A percentile compares a stretch with the other conserved stretches of the same genome.
Conservation (phyloP, 768 basidiomycete species). For the Suillus sp. region DNA sequence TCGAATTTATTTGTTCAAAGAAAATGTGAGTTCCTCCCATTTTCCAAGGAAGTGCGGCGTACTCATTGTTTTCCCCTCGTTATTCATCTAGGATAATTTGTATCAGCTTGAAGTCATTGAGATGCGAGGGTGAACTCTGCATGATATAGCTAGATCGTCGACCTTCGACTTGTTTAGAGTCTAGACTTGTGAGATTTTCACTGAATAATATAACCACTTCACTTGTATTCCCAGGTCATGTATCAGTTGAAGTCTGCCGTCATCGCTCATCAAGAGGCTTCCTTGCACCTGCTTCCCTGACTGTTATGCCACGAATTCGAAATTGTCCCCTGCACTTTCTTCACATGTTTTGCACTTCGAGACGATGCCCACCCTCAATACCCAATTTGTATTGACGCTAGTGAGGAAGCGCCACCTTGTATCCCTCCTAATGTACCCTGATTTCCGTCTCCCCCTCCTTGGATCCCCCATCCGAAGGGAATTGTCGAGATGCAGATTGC, state of each 20-base stretch:
- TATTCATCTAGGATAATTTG: not conserved
- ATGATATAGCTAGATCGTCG: not conserved
- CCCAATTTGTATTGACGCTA: not conserved
- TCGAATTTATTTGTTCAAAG: not conserved
- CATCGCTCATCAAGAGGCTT: not conserved
- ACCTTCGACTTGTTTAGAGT: not conserved
- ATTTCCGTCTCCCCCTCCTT: not conserved
- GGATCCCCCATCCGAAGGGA: not conserved
- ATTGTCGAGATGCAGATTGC: not conserved
- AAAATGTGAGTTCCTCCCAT: not conserved
- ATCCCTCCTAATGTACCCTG: too few species aligned
- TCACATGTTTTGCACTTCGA: not conserved
- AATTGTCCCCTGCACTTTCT: not conserved
- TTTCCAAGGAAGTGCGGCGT: not conserved
- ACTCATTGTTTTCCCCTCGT: not conserved
- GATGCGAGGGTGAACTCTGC: not conserved
- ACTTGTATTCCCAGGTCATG: not conserved
- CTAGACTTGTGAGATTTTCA: not conserved
- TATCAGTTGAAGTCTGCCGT: not conserved
- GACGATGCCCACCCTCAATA: not conserved
- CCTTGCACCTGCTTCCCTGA: not conserved
- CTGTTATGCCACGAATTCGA: not conserved
- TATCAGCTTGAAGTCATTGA: slow-evolving; percentile 1
- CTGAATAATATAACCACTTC: not conserved
- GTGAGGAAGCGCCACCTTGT: not conserved